Base-by-base conservation (phyloP, 805 yeast genomes). In the Lipomyces mesembrius region DNA sequence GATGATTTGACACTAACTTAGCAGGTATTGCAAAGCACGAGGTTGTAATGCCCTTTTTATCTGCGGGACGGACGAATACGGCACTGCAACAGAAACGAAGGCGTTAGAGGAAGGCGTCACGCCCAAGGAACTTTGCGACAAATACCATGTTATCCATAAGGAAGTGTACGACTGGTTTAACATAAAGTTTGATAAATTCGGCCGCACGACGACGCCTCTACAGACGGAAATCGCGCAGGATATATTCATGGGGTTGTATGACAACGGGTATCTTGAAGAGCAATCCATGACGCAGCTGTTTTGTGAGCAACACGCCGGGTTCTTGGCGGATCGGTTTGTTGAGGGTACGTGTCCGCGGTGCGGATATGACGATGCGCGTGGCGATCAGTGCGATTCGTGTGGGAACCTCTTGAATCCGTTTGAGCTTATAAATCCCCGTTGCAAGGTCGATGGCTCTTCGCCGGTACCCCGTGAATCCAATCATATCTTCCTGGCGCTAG, bases 61-160 rank as follows among this genome's bases (percentile, higher is more conserved):
- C 65, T 92, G 99, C 80, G 99, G 99, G 81, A 95, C 99, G 51
- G 99, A 95, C 78, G 99, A 95, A 81, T 95, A 95, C 77, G 99
- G 99, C 77, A 95, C 99, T 65, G 99, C 99, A 58, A 95, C 99
- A 17, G 99, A 95, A 79, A 95, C 99, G 35, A 95, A 94, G 80
- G 99, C 99, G 11, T 81, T 95, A 60, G 98, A 94, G 78, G 99
- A 95, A 76, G 88, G 89, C 54, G 89, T 91, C 67, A 85, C 96
- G 2, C 99, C 99, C 60, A 82, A 86, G 74, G 89, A 92, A 77
- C 83, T 95, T 74, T 95, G 98, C 83, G 92, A 89, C 79, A 95
- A 94, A 79, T 95, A 91, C 79, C 89, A 92, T 79, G 83, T 84
- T 67, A 84, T 95, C 72, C 99, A 95, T 78, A 84, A 88, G 68